Conservation (phyloP, 345 rosid genomes). For the Corymbia maculata region DNA sequence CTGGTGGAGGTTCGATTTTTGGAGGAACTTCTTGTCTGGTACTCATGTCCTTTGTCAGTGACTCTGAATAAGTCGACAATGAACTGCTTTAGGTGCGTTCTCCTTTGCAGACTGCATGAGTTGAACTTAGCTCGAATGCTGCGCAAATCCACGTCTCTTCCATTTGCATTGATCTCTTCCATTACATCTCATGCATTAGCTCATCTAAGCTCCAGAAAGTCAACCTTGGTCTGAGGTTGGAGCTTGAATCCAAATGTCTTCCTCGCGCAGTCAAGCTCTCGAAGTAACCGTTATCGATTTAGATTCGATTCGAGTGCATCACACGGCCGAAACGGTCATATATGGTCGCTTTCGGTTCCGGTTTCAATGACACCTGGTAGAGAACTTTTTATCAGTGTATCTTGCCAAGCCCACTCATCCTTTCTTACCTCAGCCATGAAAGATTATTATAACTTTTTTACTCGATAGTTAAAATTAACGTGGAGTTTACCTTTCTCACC, state of each 20-base stretch:
- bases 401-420: no score
- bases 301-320: not conserved
- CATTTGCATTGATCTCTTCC: not conserved
- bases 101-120: not conserved
- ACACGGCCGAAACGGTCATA: fast-evolving
- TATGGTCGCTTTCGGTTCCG: not conserved
- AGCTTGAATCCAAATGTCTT: not conserved
- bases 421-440: no score
- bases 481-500: no score
- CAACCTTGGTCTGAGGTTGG: not conserved
- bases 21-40: not conserved
- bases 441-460: no score
- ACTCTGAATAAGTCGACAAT: not conserved
- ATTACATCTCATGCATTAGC: not conserved
- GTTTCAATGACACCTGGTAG: not conserved
- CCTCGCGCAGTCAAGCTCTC: not conserved
- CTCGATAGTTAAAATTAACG: no score
- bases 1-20: not conserved
- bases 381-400: not conserved
- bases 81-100: not conserved
- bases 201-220: not conserved
- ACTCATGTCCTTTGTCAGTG: not conserved
- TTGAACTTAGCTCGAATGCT: not conserved
- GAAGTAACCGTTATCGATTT: not conserved
- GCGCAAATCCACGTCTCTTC: not conserved